Base-by-base conservation (phyloP, 176 grass and related monocot species). In the Hyparrhenia diplandra region DNA sequence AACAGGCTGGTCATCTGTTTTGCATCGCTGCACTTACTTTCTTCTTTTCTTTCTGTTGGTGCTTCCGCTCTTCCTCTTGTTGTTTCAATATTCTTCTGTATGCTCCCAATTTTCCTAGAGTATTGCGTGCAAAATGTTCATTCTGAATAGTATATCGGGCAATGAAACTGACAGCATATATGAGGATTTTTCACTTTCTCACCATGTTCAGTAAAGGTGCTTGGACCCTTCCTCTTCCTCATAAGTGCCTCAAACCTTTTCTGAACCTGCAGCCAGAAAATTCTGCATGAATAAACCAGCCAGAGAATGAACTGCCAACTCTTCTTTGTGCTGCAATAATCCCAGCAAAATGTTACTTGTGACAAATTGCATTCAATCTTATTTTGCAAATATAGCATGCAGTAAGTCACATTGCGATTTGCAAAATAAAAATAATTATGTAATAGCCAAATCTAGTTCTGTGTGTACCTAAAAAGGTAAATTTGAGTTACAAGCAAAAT, bases 151-250 rank as follows among this genome's bases (percentile, higher is more conserved):
- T 11, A 65, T 2, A 34, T 41, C 30, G 59, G 13, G 23, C 31
- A 81, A 73, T 28, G 12, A 43, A 25, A 70, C 2, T 40, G 41
- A 25, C 36, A 76, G 7, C 40, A 12, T 29, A 43, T 47, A 24
- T 63, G 18, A 76, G 47, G 18, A 46, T 3, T 59, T 83, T 73
- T 16, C 29, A 25, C 43, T 80, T 68, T 31, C 75, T 90, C 63
- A 91, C 92, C 95, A 93, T 98, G 90, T 83, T 98, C 95, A 45
- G 77, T 93, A 69, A 98, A 98, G 54, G 78, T 87, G 62, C 79
- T 76, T 81, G 92, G 88, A 60, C 73, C 92, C 78, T 94, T 98
- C 66, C 92, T 87, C 88, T 94, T 98, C 74, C 94, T 43, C 8
- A 43, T 98, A 51, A 94, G 88, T 14, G 67, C 43, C 42, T 93